A percentile compares a stretch with the other conserved stretches of the same genome.
These are phyloP conservation scores for Acorus gramineus DNA, from an alignment of 106 monocot genomes.

Conservation along the genomic window DNA sequence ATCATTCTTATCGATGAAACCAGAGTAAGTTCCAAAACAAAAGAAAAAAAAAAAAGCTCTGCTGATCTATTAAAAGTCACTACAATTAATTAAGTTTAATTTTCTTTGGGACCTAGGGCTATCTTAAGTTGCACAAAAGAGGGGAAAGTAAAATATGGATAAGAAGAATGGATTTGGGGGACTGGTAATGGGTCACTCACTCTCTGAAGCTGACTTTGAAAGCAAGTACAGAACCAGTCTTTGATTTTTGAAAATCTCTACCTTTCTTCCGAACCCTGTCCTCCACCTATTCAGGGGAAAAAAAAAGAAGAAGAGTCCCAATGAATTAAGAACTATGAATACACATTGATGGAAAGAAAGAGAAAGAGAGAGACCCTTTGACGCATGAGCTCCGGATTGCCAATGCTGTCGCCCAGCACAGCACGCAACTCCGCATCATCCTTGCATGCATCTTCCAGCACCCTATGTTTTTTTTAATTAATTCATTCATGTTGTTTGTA, in stretches of 20 bases:
- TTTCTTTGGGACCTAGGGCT: too few relatives aligned
- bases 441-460: conserved; percentile 87
- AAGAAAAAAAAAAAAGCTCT: too few relatives aligned
- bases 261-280: conserved; percentile 87
- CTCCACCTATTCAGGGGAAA: conserved; percentile 40
- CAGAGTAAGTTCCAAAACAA: too few relatives aligned
- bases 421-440: conserved; percentile 84
- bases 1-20: too few relatives aligned
- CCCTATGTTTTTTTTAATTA: conserved; percentile 19
- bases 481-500: neutral
- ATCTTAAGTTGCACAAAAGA: neutral
- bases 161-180: neutral
- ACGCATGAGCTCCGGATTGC: conserved; percentile 92
- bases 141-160: neutral
- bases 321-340: neutral
- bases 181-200: conserved; percentile 31
- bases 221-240: conserved; percentile 85
- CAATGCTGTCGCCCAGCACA: conserved; percentile 89
- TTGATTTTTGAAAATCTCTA: conserved; percentile 74
- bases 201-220: conserved; percentile 99
- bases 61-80: too few relatives aligned
- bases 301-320: too few relatives aligned
- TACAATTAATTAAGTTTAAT: too few relatives aligned
- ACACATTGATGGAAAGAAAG: neutral
- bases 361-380: conserved; percentile 51